These are phyloP conservation scores for Yamadazyma laniorum DNA, from an alignment of 805 yeast species.

Conservation along the genomic window DNA sequence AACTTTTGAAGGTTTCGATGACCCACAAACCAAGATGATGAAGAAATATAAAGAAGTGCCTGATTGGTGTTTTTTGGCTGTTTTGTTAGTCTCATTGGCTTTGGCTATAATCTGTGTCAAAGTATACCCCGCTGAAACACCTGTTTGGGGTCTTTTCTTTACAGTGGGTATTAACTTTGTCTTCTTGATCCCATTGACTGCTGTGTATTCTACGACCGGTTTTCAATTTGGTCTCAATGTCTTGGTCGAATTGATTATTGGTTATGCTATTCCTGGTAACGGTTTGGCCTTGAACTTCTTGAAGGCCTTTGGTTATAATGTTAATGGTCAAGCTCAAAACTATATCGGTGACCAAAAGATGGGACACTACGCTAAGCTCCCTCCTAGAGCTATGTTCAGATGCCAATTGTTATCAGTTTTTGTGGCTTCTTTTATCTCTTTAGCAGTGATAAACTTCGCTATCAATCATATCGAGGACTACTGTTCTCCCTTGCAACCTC, in stretches of 20 bases:
- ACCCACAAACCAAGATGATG: constrained; percentile 35
- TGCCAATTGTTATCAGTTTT: constrained; percentile 26
- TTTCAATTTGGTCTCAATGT: constrained; percentile 34
- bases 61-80: constrained; percentile 26
- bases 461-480: constrained; percentile 26
- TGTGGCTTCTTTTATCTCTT: constrained; percentile 22
- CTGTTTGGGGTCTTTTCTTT: constrained; percentile 38
- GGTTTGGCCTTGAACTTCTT: constrained; percentile 42
- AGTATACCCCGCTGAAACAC: constrained; percentile 32
- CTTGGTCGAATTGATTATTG: constrained; percentile 36
- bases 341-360: constrained; percentile 57
- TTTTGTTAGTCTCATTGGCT: constrained; percentile 28
- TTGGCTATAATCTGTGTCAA: constrained; percentile 31
- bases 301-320: constrained; percentile 58
- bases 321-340: constrained; percentile 55
- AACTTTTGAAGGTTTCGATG: constrained; percentile 30
- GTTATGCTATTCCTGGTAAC: constrained; percentile 38
- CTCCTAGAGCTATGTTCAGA: constrained; percentile 58
- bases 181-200: constrained; percentile 32
- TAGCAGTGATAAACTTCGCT: constrained; percentile 29
- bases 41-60: constrained; percentile 33
- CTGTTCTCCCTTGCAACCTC: constrained; percentile 43
- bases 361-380: constrained; percentile 60
- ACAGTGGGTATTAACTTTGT: constrained; percentile 31
- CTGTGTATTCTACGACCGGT: constrained; percentile 30